A percentile compares a stretch with the other conserved stretches of the same genome.
Evolutionary conservation across 345 rosid species (phyloP).

Genomic region (Carallia pectinifolia): DNA sequence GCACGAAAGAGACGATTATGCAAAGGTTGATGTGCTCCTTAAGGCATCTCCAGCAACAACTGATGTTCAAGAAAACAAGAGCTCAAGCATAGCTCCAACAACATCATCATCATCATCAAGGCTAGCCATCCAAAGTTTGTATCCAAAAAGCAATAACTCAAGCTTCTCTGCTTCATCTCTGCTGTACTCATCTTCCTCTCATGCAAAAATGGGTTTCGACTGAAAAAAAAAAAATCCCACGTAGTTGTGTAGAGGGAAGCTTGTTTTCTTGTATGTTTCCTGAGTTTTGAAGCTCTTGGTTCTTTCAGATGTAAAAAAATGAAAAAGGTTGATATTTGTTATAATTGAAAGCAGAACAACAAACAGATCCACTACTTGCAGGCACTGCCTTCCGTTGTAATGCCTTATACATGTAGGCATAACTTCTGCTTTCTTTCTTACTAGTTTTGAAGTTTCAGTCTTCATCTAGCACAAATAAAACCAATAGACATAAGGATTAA

Average conservation of each 20-base stretch:
- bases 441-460: too few species aligned
- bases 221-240: constrained; percentile 11
- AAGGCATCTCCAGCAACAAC: constrained; percentile 56
- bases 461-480: too few species aligned
- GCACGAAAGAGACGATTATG: constrained; percentile 74
- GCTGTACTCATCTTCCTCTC: constrained; percentile 59
- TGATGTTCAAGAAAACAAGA: constrained; percentile 28
- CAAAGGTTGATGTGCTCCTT: constrained; percentile 68
- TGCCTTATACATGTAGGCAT: constrained; percentile 1
- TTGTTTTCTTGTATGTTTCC: constrained; percentile 16
- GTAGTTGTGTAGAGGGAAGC: constrained; percentile 21
- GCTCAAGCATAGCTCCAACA: constrained; percentile 16
- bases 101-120: constrained; percentile 72
- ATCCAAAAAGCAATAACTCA: constrained; percentile 61
- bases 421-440: not conserved
- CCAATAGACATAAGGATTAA: too few species aligned
- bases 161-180: constrained; percentile 87
- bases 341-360: constrained; percentile 16
- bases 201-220: constrained; percentile 35
- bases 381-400: constrained; percentile 12
- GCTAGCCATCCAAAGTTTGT: constrained; percentile 28
- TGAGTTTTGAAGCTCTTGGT: constrained; percentile 13
- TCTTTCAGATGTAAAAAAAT: constrained; percentile 33
- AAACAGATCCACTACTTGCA: constrained; percentile 8
- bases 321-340: constrained; percentile 21